Evolutionary conservation across 2,329 filamentous ascomycete genomes (phyloP).

Genomic region (Pyricularia grisea): DNA sequence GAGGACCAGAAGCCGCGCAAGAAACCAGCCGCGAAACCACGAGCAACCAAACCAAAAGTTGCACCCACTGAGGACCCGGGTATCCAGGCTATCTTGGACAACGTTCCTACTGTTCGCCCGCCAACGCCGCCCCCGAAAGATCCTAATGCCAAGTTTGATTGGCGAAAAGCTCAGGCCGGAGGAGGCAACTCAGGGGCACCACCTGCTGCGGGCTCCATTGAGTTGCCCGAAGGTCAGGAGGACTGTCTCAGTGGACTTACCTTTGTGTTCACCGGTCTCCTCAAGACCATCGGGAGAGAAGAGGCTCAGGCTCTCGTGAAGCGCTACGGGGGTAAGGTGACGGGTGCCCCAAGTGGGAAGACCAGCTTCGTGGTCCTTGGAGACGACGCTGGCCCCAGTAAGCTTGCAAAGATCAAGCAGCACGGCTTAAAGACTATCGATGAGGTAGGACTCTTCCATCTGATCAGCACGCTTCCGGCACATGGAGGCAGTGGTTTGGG

Average conservation of each 20-base stretch:
- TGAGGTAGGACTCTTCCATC: constrained; percentile 80
- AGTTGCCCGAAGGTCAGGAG: constrained; percentile 73
- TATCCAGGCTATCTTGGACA: constrained; percentile 78
- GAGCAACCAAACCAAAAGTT: constrained; percentile 39
- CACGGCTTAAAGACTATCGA: constrained; percentile 84
- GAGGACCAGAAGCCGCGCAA: constrained; percentile 40
- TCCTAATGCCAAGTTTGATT: constrained; percentile 71
- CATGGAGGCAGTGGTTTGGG: constrained; percentile 83
- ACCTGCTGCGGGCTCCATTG: constrained; percentile 51
- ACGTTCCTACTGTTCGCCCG: constrained; percentile 71
- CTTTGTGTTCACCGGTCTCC: constrained; percentile 91
- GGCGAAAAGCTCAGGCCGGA: constrained; percentile 48
- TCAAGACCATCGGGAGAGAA: constrained; percentile 72
- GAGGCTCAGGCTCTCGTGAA: constrained; percentile 84
- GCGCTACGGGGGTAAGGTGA: constrained; percentile 88
- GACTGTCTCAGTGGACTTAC: constrained; percentile 84
- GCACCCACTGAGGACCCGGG: constrained; percentile 57
- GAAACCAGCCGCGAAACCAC: constrained; percentile 37
- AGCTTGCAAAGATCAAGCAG: constrained; percentile 75
- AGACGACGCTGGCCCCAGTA: constrained; percentile 84
- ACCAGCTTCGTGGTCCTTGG: constrained; percentile 92
- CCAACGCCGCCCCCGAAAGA: constrained; percentile 74
- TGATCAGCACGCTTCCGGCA: constrained; percentile 73
- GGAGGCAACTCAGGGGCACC: constrained; percentile 55
- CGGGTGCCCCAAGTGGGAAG: constrained; percentile 75